phyloP scores from a whole-genome alignment of 345 rosid genomes.

The Cardiospermum halicacabum region DNA sequence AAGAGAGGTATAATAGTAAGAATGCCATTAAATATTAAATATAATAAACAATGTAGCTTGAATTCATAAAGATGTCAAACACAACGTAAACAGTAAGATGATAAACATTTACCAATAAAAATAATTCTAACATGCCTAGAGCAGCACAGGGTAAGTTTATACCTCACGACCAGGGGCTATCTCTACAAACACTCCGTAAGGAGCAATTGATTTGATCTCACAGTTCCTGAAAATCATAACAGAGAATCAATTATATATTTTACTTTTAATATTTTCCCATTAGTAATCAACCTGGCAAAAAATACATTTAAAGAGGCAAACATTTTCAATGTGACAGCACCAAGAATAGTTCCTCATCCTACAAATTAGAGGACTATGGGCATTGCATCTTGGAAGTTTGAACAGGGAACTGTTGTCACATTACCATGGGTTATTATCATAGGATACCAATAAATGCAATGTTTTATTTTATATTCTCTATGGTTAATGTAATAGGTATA shows the following conservation, averaged over 20 bases:
- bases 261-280: too few species aligned
- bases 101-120: not conserved
- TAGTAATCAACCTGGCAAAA: conserved; percentile 10
- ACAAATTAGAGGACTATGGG: not conserved
- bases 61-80: not conserved
- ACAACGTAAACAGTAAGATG: not conserved
- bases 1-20: too few species aligned
- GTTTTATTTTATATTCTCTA: not conserved
- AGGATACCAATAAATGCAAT: not conserved
- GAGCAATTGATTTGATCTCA: conserved; percentile 83
- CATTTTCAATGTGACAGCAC: conserved; percentile 7
- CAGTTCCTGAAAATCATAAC: conserved; percentile 55
- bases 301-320: not conserved
- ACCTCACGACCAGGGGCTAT: conserved; percentile 97
- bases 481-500: not conserved
- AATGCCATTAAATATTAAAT: too few species aligned
- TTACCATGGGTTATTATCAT: not conserved
- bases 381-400: not conserved
- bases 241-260: conserved; percentile 21
- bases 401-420: not conserved
- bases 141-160: conserved; percentile 18
- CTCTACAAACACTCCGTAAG: conserved; percentile 95
- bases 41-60: too few species aligned
- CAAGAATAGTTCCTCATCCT: not conserved
- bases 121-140: not conserved